These are phyloP conservation scores for Artemisia argyi DNA, from an alignment of 129 eudicot species.

Conservation along the genomic window DNA sequence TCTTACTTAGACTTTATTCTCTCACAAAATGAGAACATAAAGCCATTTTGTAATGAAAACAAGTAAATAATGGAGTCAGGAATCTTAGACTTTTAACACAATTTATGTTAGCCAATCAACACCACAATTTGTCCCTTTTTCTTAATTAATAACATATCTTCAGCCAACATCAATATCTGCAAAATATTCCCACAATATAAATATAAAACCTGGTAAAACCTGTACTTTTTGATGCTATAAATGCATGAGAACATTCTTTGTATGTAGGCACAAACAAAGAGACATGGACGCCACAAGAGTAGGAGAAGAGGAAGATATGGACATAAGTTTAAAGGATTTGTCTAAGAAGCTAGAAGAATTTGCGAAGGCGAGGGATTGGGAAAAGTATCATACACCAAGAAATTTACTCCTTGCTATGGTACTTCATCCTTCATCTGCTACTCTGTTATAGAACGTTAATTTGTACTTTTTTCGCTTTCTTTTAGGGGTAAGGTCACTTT, in stretches of 20 bases:
- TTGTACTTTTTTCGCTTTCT: too few relatives aligned
- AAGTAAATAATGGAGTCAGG: constrained; percentile 1
- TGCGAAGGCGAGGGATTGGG: constrained; percentile 70
- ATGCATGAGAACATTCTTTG: background rate
- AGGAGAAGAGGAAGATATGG: constrained; percentile 30
- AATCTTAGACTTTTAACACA: constrained; percentile 2
- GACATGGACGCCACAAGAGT: constrained; percentile 16
- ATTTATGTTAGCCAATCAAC: constrained; percentile 8
- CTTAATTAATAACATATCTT: constrained; percentile 1
- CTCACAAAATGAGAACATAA: background rate
- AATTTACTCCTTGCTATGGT: constrained; percentile 76
- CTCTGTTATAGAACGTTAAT: background rate
- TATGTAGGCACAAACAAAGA: constrained; percentile 11
- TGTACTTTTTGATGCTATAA: constrained; percentile 18
- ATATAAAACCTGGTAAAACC: background rate
- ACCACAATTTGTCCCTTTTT: background rate
- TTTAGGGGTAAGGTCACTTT: background rate
- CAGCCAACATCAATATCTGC: background rate
- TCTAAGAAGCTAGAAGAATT: constrained; percentile 59
- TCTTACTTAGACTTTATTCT: background rate
- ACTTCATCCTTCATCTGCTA: constrained; percentile 3
- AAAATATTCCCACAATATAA: constrained; percentile 4
- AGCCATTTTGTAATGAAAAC: background rate
- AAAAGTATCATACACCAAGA: constrained; percentile 61
- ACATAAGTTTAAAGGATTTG: constrained; percentile 48